Evolutionary conservation across 2,329 filamentous ascomycete genomes (phyloP).

Genomic region (Aspergillus amoenus): DNA sequence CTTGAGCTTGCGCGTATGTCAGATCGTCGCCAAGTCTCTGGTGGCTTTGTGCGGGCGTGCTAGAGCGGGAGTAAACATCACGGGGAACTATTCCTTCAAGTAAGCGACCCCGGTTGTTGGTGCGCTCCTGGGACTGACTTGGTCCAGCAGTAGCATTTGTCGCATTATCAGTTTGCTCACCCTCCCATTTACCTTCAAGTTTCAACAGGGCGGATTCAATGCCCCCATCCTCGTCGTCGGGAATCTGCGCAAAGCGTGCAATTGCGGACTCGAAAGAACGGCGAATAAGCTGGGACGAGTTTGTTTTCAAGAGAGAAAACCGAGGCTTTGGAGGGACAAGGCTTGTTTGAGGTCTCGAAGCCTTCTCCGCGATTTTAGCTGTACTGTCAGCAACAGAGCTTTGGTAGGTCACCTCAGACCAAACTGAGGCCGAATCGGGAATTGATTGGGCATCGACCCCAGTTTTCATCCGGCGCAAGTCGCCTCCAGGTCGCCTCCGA

Average conservation of each 20-base stretch:
- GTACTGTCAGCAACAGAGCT: slow-evolving; percentile 26
- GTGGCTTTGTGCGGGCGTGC: slow-evolving; percentile 20
- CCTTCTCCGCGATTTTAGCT: slow-evolving; percentile 15
- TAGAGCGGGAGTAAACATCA: slow-evolving; percentile 10
- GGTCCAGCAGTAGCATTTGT: background rate
- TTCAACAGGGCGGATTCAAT: slow-evolving; percentile 92
- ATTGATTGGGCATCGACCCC: slow-evolving; percentile 59
- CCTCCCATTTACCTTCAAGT: slow-evolving; percentile 75
- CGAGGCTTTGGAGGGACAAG: slow-evolving; percentile 33
- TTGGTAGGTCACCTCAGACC: slow-evolving; percentile 37
- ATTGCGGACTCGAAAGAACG: slow-evolving; percentile 87
- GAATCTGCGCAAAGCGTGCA: slow-evolving; percentile 80
- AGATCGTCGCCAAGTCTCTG: slow-evolving; percentile 26
- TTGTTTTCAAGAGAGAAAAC: slow-evolving; percentile 49
- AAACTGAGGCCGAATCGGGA: slow-evolving; percentile 35
- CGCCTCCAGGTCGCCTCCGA: slow-evolving; percentile 71
- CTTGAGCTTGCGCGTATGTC: slow-evolving; percentile 27
- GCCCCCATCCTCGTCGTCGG: slow-evolving; percentile 84
- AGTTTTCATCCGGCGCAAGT: slow-evolving; percentile 67
- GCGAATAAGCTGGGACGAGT: slow-evolving; percentile 57
- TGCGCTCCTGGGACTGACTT: background rate
- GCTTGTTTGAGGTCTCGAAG: slow-evolving; percentile 27
- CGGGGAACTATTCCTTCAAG: slow-evolving; percentile 5
- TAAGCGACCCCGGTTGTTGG: background rate
- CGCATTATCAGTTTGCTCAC: slow-evolving; percentile 2